A percentile compares a stretch with the other conserved stretches of the same genome.
Evolutionary conservation across 164 flowering plant species (phyloP).

Genomic region (Magnolia officinalis): DNA sequence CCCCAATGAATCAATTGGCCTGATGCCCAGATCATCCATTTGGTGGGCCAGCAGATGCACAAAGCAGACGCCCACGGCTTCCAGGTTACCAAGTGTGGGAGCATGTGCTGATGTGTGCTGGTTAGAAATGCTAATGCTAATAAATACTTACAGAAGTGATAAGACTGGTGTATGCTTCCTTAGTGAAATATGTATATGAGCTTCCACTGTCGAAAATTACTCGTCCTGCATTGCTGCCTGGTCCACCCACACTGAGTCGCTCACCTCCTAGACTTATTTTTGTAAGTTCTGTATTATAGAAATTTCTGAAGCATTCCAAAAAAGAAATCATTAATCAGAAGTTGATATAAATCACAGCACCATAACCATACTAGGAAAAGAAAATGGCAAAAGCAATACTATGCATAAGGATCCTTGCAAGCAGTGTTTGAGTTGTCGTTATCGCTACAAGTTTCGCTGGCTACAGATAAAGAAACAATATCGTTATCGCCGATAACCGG

Average conservation of each 20-base stretch:
- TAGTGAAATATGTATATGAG: conserved; percentile 72
- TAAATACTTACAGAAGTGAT: conserved; percentile 47
- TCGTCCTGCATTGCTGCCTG: conserved; percentile 19
- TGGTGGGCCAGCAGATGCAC: too few species aligned
- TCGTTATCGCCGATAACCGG: too few species aligned
- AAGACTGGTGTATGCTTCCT: conserved; percentile 52
- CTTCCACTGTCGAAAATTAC: conserved; percentile 73
- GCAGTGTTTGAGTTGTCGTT: too few species aligned
- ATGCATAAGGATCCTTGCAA: too few species aligned
- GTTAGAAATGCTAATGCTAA: not conserved
- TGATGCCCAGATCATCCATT: too few species aligned
- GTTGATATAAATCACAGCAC: too few species aligned
- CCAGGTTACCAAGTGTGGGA: not conserved
- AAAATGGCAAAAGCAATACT: too few species aligned
- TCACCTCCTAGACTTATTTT: conserved; percentile 46
- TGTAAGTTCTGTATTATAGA: conserved; percentile 39
- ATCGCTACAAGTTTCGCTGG: too few species aligned
- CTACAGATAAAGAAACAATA: too few species aligned
- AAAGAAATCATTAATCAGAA: not conserved
- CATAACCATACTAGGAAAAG: too few species aligned
- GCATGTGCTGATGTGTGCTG: not conserved
- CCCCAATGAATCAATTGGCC: not conserved
- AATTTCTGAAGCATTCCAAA: conserved; percentile 34
- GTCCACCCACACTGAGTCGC: conserved; percentile 31
- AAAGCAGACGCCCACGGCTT: too few species aligned